Base-by-base conservation (phyloP, 768 basidiomycete species). In the Suillus variegatus region DNA sequence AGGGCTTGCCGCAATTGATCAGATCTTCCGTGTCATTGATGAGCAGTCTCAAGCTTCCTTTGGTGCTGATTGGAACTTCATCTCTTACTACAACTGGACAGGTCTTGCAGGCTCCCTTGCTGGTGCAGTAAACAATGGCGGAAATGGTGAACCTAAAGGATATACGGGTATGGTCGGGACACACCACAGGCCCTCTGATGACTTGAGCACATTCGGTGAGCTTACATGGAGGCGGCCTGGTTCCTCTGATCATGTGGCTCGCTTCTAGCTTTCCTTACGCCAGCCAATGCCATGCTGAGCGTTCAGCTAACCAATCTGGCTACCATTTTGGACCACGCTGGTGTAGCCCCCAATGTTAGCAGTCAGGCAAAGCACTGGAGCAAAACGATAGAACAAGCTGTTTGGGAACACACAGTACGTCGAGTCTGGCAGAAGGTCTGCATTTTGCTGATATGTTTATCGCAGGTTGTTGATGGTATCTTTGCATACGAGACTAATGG, bases 81-180 rank as follows among this genome's bases (percentile, higher is more conserved):
- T 92, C 61, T 91, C 90, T 8, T 91, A 86, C 74, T 93, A 91
- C 74, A 92, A 91, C 72, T 93, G 91, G 92, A 92, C 91, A 6
- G 91, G 92, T 20, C 85, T 85, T 18, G 75, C 80, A 60, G 88
- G 89, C 14, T 18, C 80, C 25, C 73, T 92, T 52, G 81, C 86
- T 43, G 89, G 90, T 5, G 76, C 81, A 20, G 90, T 93, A 2
- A 76, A 80, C 56, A 93, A 93, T 73, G 76, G 71, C 0, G 92
- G 92, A 7, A 91, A 90, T 68, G 88, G 88, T 7, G 91, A 93
- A 73, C 92, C 89, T 0, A 92, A 89, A 71, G 87, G 82, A 9
- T 89, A 85, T 70, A 91, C 89, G 2, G 92, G 91, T 40, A 75
- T 86, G 69, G 88, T 93, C 16, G 90, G 90, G 35, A 93, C 91